These are phyloP conservation scores for Dillenia turbinata DNA, from an alignment of 164 flowering plant species.

Conservation along the genomic window DNA sequence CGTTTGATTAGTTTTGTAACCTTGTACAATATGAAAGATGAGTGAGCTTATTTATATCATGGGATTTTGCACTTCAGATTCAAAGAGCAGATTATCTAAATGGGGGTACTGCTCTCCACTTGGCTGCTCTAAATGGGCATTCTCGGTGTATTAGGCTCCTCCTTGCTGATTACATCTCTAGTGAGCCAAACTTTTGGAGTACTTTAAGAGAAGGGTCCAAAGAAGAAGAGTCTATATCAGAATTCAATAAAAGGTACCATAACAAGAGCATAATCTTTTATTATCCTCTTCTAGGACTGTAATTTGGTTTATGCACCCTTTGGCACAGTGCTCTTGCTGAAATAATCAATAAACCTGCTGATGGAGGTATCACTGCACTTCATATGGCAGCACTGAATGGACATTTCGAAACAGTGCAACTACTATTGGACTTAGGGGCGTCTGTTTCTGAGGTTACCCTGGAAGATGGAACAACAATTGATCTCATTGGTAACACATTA, in stretches of 20 bases:
- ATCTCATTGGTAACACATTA: slow-evolving; percentile 59
- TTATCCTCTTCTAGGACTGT: neutral
- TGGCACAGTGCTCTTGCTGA: slow-evolving; percentile 47
- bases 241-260: slow-evolving; percentile 57
- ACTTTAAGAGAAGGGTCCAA: slow-evolving; percentile 28
- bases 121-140: slow-evolving; percentile 93
- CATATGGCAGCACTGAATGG: slow-evolving; percentile 98
- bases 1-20: neutral
- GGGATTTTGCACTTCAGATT: slow-evolving; percentile 41
- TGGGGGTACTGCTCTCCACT: slow-evolving; percentile 94
- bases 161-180: slow-evolving; percentile 82
- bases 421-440: slow-evolving; percentile 84
- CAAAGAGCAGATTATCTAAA: slow-evolving; percentile 86
- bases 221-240: slow-evolving; percentile 26
- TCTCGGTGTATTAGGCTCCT: slow-evolving; percentile 82
- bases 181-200: slow-evolving; percentile 48
- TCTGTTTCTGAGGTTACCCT: slow-evolving; percentile 60
- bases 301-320: slow-evolving; percentile 1
- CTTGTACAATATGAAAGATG: slow-evolving; percentile 1
- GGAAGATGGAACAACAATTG: slow-evolving; percentile 91
- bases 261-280: neutral
- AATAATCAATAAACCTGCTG: slow-evolving; percentile 68
- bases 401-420: slow-evolving; percentile 67
- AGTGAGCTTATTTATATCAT: neutral
- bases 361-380: slow-evolving; percentile 93